Conservation (phyloP, 257 asterid genomes). For the Nicotiana tabacum region DNA sequence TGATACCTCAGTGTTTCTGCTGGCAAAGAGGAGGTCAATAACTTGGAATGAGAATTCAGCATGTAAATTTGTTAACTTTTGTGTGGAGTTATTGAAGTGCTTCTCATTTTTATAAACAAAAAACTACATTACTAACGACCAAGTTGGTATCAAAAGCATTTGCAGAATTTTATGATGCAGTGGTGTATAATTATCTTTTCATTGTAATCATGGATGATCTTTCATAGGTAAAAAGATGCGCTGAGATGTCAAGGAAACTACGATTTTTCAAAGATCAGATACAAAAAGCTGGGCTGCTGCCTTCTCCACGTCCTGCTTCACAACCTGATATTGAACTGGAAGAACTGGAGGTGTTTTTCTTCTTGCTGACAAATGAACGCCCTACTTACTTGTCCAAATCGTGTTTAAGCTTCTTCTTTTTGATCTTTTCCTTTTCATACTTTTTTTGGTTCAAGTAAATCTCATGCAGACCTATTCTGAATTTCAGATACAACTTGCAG, state of each 20-base stretch:
- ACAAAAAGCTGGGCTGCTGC: constrained; percentile 73
- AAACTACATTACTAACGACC: neutral
- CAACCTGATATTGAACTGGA: constrained; percentile 84
- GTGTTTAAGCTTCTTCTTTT: neutral
- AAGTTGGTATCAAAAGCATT: neutral
- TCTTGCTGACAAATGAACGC: neutral
- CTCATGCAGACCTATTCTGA: constrained; percentile 6
- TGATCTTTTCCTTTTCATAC: neutral
- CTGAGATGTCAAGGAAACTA: constrained; percentile 95
- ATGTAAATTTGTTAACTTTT: neutral
- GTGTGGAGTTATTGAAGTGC: neutral
- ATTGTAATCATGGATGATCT: constrained; percentile 11
- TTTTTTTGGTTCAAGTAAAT: neutral
- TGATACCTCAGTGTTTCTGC: neutral
- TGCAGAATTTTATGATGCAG: neutral
- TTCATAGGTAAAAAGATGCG: constrained; percentile 92
- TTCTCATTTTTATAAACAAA: neutral
- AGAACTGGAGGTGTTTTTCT: constrained; percentile 73
- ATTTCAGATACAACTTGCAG: constrained; percentile 69
- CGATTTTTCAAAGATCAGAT: constrained; percentile 90
- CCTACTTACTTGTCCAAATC: neutral
- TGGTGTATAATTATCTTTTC: neutral
- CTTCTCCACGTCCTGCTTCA: constrained; percentile 62
- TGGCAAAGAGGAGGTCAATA: neutral
- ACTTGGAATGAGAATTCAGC: neutral